These are phyloP conservation scores for Kalaharituber pfeilii DNA, from an alignment of 2,329 filamentous ascomycete genomes.

Conservation along the genomic window DNA sequence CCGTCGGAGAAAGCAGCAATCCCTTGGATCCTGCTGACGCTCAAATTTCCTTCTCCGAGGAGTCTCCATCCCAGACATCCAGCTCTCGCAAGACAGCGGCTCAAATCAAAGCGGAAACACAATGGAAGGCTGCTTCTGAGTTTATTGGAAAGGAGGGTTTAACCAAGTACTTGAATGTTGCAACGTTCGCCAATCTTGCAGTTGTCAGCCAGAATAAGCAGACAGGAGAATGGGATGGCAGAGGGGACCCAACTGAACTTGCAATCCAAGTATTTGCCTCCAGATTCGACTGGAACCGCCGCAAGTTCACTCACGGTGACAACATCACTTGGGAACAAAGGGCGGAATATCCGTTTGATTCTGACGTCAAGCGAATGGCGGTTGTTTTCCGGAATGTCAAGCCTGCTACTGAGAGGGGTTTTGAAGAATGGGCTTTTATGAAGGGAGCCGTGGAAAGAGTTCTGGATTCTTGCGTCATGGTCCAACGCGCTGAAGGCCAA, in stretches of 20 bases:
- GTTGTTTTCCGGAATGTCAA: constrained; percentile 41
- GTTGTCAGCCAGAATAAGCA: constrained; percentile 32
- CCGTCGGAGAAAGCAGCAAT: constrained; percentile 37
- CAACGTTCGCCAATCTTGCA: constrained; percentile 36
- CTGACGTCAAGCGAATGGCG: constrained; percentile 59
- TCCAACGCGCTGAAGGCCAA: constrained; percentile 31
- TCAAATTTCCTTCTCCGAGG: constrained; percentile 29
- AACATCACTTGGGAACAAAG: constrained; percentile 39
- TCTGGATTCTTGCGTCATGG: constrained; percentile 41
- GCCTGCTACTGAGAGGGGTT: constrained; percentile 26
- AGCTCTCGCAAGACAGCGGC: constrained; percentile 24
- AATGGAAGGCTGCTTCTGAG: constrained; percentile 19
- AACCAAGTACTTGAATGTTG: constrained; percentile 42
- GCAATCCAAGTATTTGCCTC: constrained; percentile 58
- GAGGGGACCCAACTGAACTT: constrained; percentile 54
- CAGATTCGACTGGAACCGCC: constrained; percentile 47
- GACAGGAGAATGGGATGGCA: constrained; percentile 38
- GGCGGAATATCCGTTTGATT: constrained; percentile 58
- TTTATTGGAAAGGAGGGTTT: constrained; percentile 24
- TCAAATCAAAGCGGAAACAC: constrained; percentile 24
- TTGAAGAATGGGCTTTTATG: constrained; percentile 36
- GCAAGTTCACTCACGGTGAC: constrained; percentile 35
- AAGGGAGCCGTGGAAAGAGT: constrained; percentile 56
- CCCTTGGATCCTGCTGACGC: constrained; percentile 41
- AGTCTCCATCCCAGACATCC: constrained; percentile 11